Evolutionary conservation across 768 basidiomycete species (phyloP), one percentile per base, ranked within the genome.

Genomic region (Pleurotus platypus): DNA sequence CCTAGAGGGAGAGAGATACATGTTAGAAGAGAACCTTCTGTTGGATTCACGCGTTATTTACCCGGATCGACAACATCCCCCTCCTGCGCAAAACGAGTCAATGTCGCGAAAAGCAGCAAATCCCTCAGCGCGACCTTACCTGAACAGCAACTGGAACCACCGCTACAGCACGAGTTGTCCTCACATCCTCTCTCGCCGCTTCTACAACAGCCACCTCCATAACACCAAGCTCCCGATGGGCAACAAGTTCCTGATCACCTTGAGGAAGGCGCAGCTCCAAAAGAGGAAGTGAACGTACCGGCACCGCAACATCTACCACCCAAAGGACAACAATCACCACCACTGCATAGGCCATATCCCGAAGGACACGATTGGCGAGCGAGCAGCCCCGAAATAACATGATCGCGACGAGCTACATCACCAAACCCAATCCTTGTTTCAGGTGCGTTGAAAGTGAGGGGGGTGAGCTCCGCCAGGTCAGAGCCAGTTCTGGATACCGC

Each of bases 361-460:
- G 51, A 54, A 2, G 51, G 51, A 42, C 51, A 54, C 5, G 37
- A 40, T 16, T 54, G 51, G 42, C 51, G 51, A 15, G 51, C 51
- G 16, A 54, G 51, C 22, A 54, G n/a, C 24, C 16, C 49, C 2
- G 30, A 27, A 37, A 50, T 27, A n/a, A 37, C 0, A 18, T 30
- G 30, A 12, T 50, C 49, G 8, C 26, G 2, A 9, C 26, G 27
- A 13, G 35, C 13, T 5, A 35, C 8, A 5, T 16, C 49, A 22
- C 38, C 49, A 1, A 22, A 7, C 16, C 22, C 27, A 13, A 9
- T 24, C n/a, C 35, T 30, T 15, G 49, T 9, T 13, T 37, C 30
- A 4, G 38, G 16, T 8, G 49, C 30, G 7, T 50, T 50, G 30
- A n/a, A 6, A 18, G 38, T 50, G 24, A 50, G 49, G 38, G 49